These are phyloP conservation scores for Begonia masoniana DNA, from an alignment of 306 rosid species.

Conservation along the genomic window DNA sequence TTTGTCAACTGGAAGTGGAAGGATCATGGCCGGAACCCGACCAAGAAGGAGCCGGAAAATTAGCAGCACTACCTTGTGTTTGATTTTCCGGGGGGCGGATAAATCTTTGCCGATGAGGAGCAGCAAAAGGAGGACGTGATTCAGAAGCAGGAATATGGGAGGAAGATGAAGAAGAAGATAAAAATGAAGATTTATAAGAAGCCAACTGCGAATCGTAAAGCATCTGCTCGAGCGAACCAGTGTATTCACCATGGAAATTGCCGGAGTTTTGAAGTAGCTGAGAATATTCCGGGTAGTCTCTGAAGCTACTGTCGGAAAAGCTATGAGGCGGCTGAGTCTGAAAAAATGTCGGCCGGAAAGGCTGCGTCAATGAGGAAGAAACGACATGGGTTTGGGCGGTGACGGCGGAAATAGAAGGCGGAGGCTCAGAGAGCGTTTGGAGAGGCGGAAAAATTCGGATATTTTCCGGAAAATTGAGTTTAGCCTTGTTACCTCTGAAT, in stretches of 20 bases:
- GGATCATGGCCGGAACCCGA: conserved; percentile 40
- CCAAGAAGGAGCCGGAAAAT: conserved; percentile 33
- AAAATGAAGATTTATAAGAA: conserved; percentile 26
- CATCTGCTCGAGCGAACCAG: conserved; percentile 46
- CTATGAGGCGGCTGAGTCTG: conserved; percentile 8
- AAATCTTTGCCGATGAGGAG: conserved; percentile 29
- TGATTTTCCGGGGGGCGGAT: conserved; percentile 28
- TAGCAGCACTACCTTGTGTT: conserved; percentile 13
- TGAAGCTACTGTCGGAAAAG: conserved; percentile 9
- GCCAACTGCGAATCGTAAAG: conserved; percentile 36
- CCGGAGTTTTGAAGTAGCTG: conserved; percentile 49
- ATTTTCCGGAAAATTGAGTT: conserved; percentile 85
- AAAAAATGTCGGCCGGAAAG: conserved; percentile 7
- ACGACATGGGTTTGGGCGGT: not conserved
- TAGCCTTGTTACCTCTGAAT: conserved; percentile 90
- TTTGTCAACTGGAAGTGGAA: conserved; percentile 20
- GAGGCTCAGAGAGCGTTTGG: conserved; percentile 2
- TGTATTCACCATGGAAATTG: conserved; percentile 30
- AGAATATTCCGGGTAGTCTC: conserved; percentile 62
- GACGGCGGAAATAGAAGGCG: not conserved
- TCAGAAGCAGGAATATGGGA: conserved; percentile 27
- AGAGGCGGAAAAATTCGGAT: conserved; percentile 30
- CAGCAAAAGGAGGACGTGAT: conserved; percentile 51
- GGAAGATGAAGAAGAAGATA: conserved; percentile 18
- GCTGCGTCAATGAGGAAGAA: not conserved